Evolutionary conservation across 176 grass and related monocot species (phyloP).

Genomic region (Triticum monococcum): DNA sequence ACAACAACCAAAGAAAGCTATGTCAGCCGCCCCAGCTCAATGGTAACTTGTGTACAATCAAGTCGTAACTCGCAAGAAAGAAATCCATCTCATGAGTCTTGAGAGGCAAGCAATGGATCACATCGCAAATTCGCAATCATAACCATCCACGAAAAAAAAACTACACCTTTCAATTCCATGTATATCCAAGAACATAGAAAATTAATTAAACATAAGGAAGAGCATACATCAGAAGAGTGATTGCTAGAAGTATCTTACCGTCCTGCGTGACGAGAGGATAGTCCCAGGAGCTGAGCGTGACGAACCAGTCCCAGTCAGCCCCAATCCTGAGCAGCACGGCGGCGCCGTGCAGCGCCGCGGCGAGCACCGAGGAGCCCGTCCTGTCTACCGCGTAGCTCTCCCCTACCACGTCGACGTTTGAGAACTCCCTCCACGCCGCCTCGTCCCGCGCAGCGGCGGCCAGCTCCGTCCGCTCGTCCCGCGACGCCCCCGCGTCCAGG

Average conservation of each 20-base stretch:
- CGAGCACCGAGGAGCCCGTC: slow-evolving; percentile 43
- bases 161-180: neutral
- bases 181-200: neutral
- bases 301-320: slow-evolving; percentile 60
- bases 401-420: slow-evolving; percentile 50
- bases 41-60: neutral
- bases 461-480: slow-evolving; percentile 26
- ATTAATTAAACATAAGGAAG: neutral
- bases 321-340: slow-evolving; percentile 48
- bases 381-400: slow-evolving; percentile 41
- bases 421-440: slow-evolving; percentile 27
- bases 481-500: slow-evolving; percentile 39
- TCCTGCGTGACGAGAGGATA: slow-evolving; percentile 73
- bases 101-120: neutral
- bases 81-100: neutral
- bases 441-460: slow-evolving; percentile 7
- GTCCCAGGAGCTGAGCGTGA: slow-evolving; percentile 59
- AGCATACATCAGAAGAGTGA: neutral
- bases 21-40: neutral
- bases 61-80: neutral
- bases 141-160: neutral
- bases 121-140: neutral
- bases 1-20: neutral
- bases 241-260: slow-evolving; percentile 18
- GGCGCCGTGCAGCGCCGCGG: slow-evolving; percentile 57